Percentiles rank a stretch among this genome's conserved stretches.
These are phyloP conservation scores for Gastrolobium bilobum DNA, from an alignment of 306 rosid genomes.

Conservation along the genomic window DNA sequence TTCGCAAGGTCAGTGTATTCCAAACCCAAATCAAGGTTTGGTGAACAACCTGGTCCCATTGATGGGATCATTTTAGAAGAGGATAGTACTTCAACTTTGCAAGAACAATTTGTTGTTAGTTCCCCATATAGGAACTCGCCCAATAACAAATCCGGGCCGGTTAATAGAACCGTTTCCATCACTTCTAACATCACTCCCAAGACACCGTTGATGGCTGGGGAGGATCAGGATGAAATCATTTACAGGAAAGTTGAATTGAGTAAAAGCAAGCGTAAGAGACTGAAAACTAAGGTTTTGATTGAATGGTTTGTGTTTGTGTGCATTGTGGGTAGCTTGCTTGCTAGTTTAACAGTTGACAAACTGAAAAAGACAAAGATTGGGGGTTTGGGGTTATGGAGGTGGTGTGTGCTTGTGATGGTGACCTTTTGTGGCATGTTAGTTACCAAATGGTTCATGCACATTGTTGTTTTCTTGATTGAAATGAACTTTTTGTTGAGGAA, in stretches of 20 bases:
- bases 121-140: slow-evolving; percentile 70
- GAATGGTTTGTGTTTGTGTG: slow-evolving; percentile 59
- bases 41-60: slow-evolving; percentile 62
- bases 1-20: slow-evolving; percentile 69
- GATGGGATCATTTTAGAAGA: slow-evolving; percentile 65
- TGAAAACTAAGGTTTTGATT: slow-evolving; percentile 57
- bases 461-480: slow-evolving; percentile 84
- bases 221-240: slow-evolving; percentile 75
- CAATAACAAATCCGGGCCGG: slow-evolving; percentile 47
- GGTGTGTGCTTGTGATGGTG: slow-evolving; percentile 82
- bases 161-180: slow-evolving; percentile 56
- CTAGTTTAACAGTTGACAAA: slow-evolving; percentile 61
- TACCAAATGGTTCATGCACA: slow-evolving; percentile 79
- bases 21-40: slow-evolving; percentile 88
- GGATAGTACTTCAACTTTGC: slow-evolving; percentile 41
- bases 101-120: slow-evolving; percentile 55
- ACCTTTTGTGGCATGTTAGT: slow-evolving; percentile 82
- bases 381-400: slow-evolving; percentile 84
- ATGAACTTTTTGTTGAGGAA: slow-evolving; percentile 79
- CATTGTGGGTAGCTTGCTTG: slow-evolving; percentile 63
- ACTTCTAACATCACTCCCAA: slow-evolving; percentile 57
- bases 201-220: slow-evolving; percentile 52
- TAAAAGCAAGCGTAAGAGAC: slow-evolving; percentile 58
- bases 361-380: slow-evolving; percentile 51
- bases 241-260: slow-evolving; percentile 66